These are phyloP conservation scores for Psilocybe cubensis DNA, from an alignment of 768 basidiomycete genomes.

Conservation along the genomic window DNA sequence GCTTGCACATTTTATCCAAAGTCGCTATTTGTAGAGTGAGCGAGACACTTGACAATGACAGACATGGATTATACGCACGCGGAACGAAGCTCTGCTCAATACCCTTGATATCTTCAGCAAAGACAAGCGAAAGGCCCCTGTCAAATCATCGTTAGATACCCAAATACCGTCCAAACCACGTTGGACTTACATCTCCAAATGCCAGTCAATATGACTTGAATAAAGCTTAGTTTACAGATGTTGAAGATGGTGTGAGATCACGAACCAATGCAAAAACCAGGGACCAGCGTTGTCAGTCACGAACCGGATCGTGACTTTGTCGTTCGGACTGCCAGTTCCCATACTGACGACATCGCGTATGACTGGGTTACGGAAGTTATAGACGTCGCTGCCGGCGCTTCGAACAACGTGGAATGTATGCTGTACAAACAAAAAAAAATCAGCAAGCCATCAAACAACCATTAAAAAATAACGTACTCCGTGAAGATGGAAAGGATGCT, in stretches of 20 bases:
- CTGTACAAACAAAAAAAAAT: conserved; percentile 15
- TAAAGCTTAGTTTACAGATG: not conserved
- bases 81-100: not conserved
- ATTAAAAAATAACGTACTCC: conserved; percentile 30
- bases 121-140: too few relatives aligned
- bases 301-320: conserved; percentile 58
- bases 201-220: conserved; percentile 48
- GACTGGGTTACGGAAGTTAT: conserved; percentile 54
- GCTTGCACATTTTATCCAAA: too few relatives aligned
- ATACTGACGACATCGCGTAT: conserved; percentile 41
- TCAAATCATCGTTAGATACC: too few relatives aligned
- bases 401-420: conserved; percentile 44
- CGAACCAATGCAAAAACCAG: conserved; percentile 36
- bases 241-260: not conserved
- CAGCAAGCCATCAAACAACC: not conserved
- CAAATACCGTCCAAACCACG: too few relatives aligned
- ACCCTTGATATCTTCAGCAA: conserved; percentile 30
- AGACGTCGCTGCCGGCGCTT: conserved; percentile 37
- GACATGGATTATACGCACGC: not conserved
- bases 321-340: conserved; percentile 24
- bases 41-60: too few relatives aligned
- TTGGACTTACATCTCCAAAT: conserved; percentile 38
- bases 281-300: conserved; percentile 66
- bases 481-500: conserved; percentile 50
- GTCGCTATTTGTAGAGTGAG: too few relatives aligned